Evolutionary conservation across 2,329 filamentous ascomycete genomes (phyloP).

Genomic region (Parafenestella ontariensis): DNA sequence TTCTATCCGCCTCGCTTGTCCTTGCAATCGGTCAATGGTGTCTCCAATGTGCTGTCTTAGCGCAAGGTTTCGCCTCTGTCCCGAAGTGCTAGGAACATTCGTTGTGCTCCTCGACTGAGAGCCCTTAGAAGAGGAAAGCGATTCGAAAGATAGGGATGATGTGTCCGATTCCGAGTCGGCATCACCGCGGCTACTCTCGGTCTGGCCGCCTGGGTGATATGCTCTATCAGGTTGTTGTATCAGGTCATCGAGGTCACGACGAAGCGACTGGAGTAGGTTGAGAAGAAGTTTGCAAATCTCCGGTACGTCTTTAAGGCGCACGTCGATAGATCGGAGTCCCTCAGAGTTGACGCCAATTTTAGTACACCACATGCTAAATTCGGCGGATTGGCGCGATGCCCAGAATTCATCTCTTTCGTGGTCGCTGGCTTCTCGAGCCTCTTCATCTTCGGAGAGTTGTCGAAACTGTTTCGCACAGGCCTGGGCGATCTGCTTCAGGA

Average conservation of each 20-base stretch:
- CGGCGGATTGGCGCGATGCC: background rate
- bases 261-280: background rate
- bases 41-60: conserved; percentile 1
- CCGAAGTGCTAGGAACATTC: background rate
- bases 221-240: background rate
- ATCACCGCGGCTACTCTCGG: background rate
- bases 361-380: background rate
- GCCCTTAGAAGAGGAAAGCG: conserved; percentile 2
- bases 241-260: background rate
- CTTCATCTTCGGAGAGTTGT: background rate
- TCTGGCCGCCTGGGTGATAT: background rate
- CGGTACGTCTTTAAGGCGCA: background rate
- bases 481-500: background rate
- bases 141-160: background rate
- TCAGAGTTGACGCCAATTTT: background rate
- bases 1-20: conserved; percentile 3
- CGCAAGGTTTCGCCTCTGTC: background rate
- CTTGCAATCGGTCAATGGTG: conserved; percentile 4
- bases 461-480: background rate
- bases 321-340: background rate
- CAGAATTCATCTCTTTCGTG: background rate
- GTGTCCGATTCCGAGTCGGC: background rate
- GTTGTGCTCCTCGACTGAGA: background rate
- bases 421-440: background rate
- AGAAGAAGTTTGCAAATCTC: background rate